These are phyloP conservation scores for Lathyrus sativus DNA, from an alignment of 306 rosid species.

Conservation along the genomic window DNA sequence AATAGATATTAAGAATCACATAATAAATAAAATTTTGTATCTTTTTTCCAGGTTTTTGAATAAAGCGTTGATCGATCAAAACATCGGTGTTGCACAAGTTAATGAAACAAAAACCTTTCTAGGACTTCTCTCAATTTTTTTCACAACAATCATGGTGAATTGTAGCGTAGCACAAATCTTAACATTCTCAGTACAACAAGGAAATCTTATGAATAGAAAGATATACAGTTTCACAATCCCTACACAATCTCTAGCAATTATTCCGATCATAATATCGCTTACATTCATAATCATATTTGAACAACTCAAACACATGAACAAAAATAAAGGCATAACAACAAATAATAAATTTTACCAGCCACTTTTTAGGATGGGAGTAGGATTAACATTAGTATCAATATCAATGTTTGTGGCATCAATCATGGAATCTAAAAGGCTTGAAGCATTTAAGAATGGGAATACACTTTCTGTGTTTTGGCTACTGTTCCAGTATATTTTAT, in stretches of 20 bases:
- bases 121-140: constrained; percentile 42
- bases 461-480: constrained; percentile 47
- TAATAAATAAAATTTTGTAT: not conserved
- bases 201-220: constrained; percentile 42
- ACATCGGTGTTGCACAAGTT: constrained; percentile 16
- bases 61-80: constrained; percentile 35
- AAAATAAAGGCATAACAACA: not conserved
- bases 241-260: constrained; percentile 35
- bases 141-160: constrained; percentile 48
- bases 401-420: constrained; percentile 34
- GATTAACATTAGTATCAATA: constrained; percentile 40
- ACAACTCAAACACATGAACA: not conserved
- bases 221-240: constrained; percentile 38
- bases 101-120: constrained; percentile 50
- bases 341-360: constrained; percentile 27
- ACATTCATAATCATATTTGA: constrained; percentile 39
- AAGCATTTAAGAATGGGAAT: constrained; percentile 27
- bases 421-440: constrained; percentile 42
- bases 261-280: constrained; percentile 38
- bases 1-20: too few species aligned
- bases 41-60: constrained; percentile 38
- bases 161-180: constrained; percentile 43
- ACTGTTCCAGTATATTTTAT: constrained; percentile 33
- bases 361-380: constrained; percentile 40
- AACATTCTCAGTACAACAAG: constrained; percentile 51